phyloP scores from a whole-genome alignment of 371 early-diverging fungal species.

The Enteropsectra breve region DNA sequence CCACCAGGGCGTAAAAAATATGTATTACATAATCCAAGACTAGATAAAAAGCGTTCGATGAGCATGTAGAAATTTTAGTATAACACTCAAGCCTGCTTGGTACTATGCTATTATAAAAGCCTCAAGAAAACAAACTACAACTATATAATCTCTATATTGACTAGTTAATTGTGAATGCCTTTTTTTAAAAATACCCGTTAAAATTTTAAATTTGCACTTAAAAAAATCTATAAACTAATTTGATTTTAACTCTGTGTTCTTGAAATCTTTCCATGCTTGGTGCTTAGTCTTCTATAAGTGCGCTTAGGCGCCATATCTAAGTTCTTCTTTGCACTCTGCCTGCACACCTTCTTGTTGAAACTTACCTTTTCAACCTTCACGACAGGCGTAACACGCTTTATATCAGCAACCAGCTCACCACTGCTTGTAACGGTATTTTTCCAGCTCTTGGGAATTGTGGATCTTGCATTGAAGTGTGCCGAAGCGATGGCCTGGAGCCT shows the following conservation, averaged over 20 bases:
- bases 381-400: slow-evolving; percentile 3
- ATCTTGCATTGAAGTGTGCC: slow-evolving; percentile 20
- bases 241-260: too few species aligned
- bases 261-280: too few species aligned
- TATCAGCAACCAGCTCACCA: slow-evolving; percentile 3
- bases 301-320: slow-evolving; percentile 45
- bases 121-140: neutral
- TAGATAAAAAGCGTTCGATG: too few species aligned
- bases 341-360: slow-evolving; percentile 36
- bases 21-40: too few species aligned
- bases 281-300: slow-evolving; percentile 17
- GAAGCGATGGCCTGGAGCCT: slow-evolving; percentile 30
- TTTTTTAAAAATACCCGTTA: neutral
- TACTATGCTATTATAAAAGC: neutral
- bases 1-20: slow-evolving; percentile 38
- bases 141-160: neutral
- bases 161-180: neutral
- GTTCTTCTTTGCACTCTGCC: slow-evolving; percentile 12
- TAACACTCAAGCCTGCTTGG: too few species aligned
- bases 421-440: slow-evolving; percentile 15
- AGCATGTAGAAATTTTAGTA: too few species aligned
- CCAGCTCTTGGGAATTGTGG: slow-evolving; percentile 6
- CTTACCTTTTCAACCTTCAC: slow-evolving; percentile 9
- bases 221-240: too few species aligned
- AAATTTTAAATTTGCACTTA: too few species aligned